Evolutionary conservation across 2,329 filamentous ascomycete genomes (phyloP).

Genomic region (Colletotrichum spinosum): DNA sequence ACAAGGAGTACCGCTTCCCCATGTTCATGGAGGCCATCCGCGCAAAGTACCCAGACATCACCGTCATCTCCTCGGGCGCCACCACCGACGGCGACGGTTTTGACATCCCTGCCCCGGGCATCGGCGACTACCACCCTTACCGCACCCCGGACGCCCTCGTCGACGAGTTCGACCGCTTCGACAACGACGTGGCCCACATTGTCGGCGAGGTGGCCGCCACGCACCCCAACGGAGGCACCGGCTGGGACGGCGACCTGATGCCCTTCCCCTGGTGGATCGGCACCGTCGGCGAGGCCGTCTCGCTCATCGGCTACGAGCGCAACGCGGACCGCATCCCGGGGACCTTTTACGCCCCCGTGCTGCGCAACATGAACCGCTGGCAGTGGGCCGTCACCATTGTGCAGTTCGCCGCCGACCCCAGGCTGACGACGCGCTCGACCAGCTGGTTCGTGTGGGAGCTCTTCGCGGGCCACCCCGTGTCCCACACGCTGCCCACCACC

Average conservation of each 20-base stretch:
- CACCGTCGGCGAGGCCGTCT: conserved; percentile 73
- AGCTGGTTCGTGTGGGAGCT: conserved; percentile 64
- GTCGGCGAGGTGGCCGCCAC: conserved; percentile 64
- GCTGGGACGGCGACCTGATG: conserved; percentile 58
- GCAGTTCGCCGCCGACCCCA: conserved; percentile 60
- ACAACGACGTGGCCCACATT: conserved; percentile 57
- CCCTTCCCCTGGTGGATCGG: conserved; percentile 69
- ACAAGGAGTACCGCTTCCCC: conserved; percentile 67
- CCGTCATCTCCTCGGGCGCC: conserved; percentile 63
- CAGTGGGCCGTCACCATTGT: conserved; percentile 64
- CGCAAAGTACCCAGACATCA: conserved; percentile 66
- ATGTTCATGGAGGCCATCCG: conserved; percentile 70
- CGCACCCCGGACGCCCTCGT: conserved; percentile 63
- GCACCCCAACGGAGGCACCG: conserved; percentile 63
- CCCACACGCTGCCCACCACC: conserved; percentile 58
- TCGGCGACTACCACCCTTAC: conserved; percentile 65
- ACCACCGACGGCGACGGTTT: conserved; percentile 58
- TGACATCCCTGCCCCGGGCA: conserved; percentile 54
- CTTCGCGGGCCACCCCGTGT: conserved; percentile 58
- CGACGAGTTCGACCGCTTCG: conserved; percentile 62
- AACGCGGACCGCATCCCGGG: conserved; percentile 70
- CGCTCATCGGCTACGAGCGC: conserved; percentile 72
- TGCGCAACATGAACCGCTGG: conserved; percentile 63
- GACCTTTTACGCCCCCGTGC: conserved; percentile 61
- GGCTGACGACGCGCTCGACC: conserved; percentile 61